Evolutionary conservation across 805 yeast species (phyloP), one percentile per base, ranked within the genome.

Genomic region (Candida caryicola): DNA sequence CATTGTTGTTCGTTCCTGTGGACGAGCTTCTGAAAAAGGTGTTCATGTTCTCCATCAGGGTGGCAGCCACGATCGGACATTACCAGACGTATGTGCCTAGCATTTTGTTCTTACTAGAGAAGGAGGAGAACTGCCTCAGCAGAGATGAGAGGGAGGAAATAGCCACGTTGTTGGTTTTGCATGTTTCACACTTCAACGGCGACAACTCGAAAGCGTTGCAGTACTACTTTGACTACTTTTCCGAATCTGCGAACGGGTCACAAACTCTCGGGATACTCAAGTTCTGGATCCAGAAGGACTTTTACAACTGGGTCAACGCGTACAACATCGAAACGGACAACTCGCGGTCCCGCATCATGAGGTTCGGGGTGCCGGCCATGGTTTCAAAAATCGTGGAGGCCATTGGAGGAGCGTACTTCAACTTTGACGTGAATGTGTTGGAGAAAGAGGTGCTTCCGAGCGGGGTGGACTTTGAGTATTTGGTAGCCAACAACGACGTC

Each of bases 71-170:
- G 3, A 49, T 65, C 4, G 77, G 77, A 6, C 74, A 75, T 41
- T 70, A 72, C 48, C 76, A 76, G 43, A 67, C 82, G 1, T 79
- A 76, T 46, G 40, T 77, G 3, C 83, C 85, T 2, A 61, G 77
- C 18, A 65, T 77, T n/a, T 52, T 55, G 28, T 69, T 68, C 41
- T 47, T 79, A 17, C 51, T 77, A 17, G 54, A 53, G 6, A 48
- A 47, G 8, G 54, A 30, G 7, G 28, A 31, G 4, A 33, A 26
- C 6, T 19, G 41, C 9, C 51, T 74, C 17, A 43, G 50, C 0
- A 26, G 33, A 1, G 48, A 46, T 0, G 79, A 75, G 46, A 41
- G 51, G 1, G 52, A 54, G 21, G 79, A 73, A 40, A 47, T 76
- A 14, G 63, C 66, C 12, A 54, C 66, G 4, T 52, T 76, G 13